phyloP scores from a whole-genome alignment of 768 basidiomycete genomes.

The Xerocomus brunneocitrinus region DNA sequence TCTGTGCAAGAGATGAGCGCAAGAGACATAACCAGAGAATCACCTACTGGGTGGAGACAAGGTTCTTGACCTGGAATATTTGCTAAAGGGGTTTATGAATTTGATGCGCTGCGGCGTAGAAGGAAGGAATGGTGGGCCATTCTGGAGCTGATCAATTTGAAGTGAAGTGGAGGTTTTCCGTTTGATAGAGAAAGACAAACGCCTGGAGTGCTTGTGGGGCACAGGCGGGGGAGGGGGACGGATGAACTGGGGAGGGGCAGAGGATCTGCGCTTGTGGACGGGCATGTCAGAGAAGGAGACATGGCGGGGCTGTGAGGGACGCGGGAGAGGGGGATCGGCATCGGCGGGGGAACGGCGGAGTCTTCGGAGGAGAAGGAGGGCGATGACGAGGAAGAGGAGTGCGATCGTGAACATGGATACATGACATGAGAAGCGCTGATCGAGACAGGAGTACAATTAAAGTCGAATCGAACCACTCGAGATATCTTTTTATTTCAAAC shows the following conservation, averaged over 20 bases:
- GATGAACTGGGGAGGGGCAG: background rate
- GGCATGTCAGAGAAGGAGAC: conserved; percentile 12
- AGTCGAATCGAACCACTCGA: conserved; percentile 8
- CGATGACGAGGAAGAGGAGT: conserved; percentile 7
- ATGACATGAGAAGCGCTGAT: background rate
- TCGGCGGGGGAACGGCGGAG: background rate
- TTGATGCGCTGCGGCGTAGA: background rate
- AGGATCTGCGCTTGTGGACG: background rate
- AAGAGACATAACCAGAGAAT: background rate
- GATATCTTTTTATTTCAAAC: conserved; percentile 13
- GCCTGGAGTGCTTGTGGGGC: background rate
- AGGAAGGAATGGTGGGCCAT: background rate
- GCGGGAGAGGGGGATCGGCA: background rate
- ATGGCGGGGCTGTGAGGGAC: conserved; percentile 6
- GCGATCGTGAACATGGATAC: conserved; percentile 3
- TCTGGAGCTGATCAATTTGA: background rate
- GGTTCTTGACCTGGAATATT: background rate
- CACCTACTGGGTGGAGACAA: background rate
- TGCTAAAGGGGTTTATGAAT: background rate
- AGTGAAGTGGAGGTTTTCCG: background rate
- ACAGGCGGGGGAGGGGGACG: background rate
- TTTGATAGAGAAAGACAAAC: background rate
- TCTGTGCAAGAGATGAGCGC: conserved; percentile 3
- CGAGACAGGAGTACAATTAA: background rate
- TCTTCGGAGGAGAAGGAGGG: background rate